Percentiles rank a stretch among this genome's conserved stretches.
Evolutionary conservation across 1,284 basidiomycete species (phyloP).

Genomic region (Amylostereum areolatum): DNA sequence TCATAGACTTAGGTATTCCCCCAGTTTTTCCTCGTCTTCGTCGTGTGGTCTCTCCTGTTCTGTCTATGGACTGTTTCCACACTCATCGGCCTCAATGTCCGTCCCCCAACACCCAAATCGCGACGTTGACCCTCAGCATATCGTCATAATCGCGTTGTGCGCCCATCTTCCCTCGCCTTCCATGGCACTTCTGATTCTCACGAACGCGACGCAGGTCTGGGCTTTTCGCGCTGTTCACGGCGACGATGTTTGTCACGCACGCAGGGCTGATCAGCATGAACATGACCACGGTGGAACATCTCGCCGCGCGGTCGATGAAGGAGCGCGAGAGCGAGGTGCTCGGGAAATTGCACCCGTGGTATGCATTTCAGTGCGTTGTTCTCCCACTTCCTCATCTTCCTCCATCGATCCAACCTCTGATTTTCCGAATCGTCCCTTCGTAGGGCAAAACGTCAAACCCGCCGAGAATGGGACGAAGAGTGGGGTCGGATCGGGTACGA

Average conservation of each 20-base stretch:
- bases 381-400: neutral
- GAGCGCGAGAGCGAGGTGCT: conserved; percentile 56
- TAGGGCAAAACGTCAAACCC: conserved; percentile 43
- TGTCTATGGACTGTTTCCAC: conserved; percentile 56
- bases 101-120: conserved; percentile 13
- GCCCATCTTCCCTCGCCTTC: conserved; percentile 14
- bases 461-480: conserved; percentile 59
- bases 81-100: conserved; percentile 43
- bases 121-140: conserved; percentile 54
- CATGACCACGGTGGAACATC: conserved; percentile 76
- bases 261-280: conserved; percentile 55
- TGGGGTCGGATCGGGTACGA: conserved; percentile 73
- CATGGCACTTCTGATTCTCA: neutral
- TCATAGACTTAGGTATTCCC: neutral
- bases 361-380: conserved; percentile 41
- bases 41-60: conserved; percentile 50
- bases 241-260: conserved; percentile 53
- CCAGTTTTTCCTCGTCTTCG: conserved; percentile 71
- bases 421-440: neutral
- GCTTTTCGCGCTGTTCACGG: conserved; percentile 70
- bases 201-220: conserved; percentile 34
- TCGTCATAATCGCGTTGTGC: conserved; percentile 62
- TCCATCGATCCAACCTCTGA: neutral
- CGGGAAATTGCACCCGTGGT: conserved; percentile 37
- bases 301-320: conserved; percentile 48